Evolutionary conservation across 2,329 filamentous ascomycete genomes (phyloP).

Genomic region (Penicillium sp.): DNA sequence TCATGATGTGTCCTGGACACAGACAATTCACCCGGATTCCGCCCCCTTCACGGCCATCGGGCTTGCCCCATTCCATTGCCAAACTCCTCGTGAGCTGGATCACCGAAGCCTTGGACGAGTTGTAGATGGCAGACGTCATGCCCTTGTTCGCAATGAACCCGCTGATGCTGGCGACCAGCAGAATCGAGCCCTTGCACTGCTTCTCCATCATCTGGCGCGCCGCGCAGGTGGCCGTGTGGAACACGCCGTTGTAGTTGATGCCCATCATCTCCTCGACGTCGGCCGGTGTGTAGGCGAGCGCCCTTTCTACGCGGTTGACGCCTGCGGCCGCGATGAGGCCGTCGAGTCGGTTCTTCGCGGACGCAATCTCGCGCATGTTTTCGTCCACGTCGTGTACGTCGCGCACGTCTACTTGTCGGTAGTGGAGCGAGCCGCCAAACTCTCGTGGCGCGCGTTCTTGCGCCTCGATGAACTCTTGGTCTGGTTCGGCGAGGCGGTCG

Average conservation of each 20-base stretch:
- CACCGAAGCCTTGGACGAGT: constrained; percentile 48
- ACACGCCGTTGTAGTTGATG: constrained; percentile 26
- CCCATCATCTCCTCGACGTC: constrained; percentile 19
- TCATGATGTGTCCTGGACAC: constrained; percentile 23
- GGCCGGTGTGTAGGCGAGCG: not conserved
- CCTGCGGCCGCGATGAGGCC: not conserved
- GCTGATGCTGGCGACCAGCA: constrained; percentile 24
- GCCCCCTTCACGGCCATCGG: constrained; percentile 13
- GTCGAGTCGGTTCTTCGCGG: not conserved
- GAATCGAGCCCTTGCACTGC: constrained; percentile 12
- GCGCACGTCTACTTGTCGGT: no score
- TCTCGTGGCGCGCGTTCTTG: no score
- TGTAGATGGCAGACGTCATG: constrained; percentile 35
- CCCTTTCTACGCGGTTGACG: not conserved
- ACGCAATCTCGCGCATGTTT: not conserved
- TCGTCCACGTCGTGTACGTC: no score
- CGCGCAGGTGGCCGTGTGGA: constrained; percentile 17
- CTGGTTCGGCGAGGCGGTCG: no score
- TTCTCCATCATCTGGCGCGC: constrained; percentile 10
- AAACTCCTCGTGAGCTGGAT: constrained; percentile 46
- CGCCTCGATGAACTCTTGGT: no score
- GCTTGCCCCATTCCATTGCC: constrained; percentile 47
- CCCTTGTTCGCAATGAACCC: constrained; percentile 22
- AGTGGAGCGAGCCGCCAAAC: no score
- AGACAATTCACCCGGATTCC: constrained; percentile 23